Evolutionary conservation across 2,329 filamentous ascomycete genomes (phyloP), one percentile per base, ranked within the genome.

Genomic region (Botrytis fragariae): DNA sequence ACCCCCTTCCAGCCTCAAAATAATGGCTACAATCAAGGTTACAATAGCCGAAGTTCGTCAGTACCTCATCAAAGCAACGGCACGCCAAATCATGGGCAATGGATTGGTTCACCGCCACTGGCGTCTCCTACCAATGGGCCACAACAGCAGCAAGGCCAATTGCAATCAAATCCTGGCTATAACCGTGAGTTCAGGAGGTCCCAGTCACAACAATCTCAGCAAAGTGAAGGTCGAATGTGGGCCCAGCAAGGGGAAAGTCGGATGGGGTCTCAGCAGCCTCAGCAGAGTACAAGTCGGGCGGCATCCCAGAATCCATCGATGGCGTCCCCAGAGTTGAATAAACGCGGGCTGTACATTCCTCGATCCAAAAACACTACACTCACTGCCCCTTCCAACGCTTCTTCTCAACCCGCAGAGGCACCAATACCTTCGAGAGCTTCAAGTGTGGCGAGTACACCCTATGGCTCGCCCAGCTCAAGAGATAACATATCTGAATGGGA

Each of bases 371-470:
- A 67, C 16, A 32, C 44, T n/a, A 37, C 70, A 54, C 70, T 67
- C 14, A 72, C 70, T 22, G 39, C 64, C 9, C 63, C 72, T 14
- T 69, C 73, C 32, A 54, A 32, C 22, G 69, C 71, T 35, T 71
- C 71, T 42, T n/a, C 69, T 51, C 68, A 71, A 22, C 71, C 75
- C 29, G 59, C 67, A 37, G 39, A 57, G 14, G 57, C 54, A n/a
- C 60, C 60, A 10, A 39, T 25, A 62, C 35, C 60, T 62, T 71
- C 72, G 39, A 69, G 57, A 67, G 22, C 48, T 16, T 77, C 77
- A 20, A 79, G 76, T 69, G 54, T 57, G 45, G 76, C 76, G 35
- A 78, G 74, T 60, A 75, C 75, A 25, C 74, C 74, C 18, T 73
- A 73, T 72, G 73, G 54, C 51, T 72, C 69, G 10, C 73, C 48